Evolutionary conservation across 1,284 basidiomycete species (phyloP).

Genomic region (Laetiporus sulphureus): DNA sequence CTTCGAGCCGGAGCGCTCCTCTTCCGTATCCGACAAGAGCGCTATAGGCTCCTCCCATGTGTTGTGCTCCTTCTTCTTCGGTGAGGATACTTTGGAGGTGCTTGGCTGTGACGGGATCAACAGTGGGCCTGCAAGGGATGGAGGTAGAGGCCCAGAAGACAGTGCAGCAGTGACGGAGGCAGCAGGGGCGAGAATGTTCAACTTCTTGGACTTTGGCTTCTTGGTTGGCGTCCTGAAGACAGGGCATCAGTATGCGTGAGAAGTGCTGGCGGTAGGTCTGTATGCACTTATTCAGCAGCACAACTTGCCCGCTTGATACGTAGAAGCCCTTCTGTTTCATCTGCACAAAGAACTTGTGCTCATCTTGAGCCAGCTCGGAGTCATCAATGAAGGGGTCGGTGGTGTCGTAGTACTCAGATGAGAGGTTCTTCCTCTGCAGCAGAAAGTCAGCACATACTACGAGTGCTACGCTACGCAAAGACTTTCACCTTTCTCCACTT

Average conservation of each 20-base stretch:
- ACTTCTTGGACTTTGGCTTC: slow-evolving; percentile 63
- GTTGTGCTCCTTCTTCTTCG: slow-evolving; percentile 30
- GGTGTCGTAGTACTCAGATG: slow-evolving; percentile 80
- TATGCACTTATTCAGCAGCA: slow-evolving; percentile 67
- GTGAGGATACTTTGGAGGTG: slow-evolving; percentile 7
- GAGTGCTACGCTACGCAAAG: too few species aligned
- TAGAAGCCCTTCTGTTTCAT: slow-evolving; percentile 95
- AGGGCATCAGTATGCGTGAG: neutral
- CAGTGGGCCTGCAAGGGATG: slow-evolving; percentile 15
- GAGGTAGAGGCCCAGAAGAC: slow-evolving; percentile 22
- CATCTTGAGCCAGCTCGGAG: slow-evolving; percentile 86
- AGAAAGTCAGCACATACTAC: too few species aligned
- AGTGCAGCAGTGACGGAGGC: slow-evolving; percentile 26
- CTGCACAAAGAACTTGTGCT: slow-evolving; percentile 87
- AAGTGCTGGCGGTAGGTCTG: neutral
- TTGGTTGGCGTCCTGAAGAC: slow-evolving; percentile 40
- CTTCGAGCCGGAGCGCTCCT: slow-evolving; percentile 22
- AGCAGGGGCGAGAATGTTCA: slow-evolving; percentile 26
- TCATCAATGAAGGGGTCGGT: slow-evolving; percentile 97
- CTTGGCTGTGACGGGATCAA: slow-evolving; percentile 14
- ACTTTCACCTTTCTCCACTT: slow-evolving; percentile 39
- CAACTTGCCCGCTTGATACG: slow-evolving; percentile 81
- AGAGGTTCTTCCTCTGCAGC: slow-evolving; percentile 51
- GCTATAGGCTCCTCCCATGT: slow-evolving; percentile 51
- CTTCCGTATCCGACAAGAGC: slow-evolving; percentile 34